A percentile compares a stretch with the other conserved stretches of the same genome.
These are phyloP conservation scores for Alternaria sp. DNA, from an alignment of 2,329 filamentous ascomycete species.

Conservation along the genomic window DNA sequence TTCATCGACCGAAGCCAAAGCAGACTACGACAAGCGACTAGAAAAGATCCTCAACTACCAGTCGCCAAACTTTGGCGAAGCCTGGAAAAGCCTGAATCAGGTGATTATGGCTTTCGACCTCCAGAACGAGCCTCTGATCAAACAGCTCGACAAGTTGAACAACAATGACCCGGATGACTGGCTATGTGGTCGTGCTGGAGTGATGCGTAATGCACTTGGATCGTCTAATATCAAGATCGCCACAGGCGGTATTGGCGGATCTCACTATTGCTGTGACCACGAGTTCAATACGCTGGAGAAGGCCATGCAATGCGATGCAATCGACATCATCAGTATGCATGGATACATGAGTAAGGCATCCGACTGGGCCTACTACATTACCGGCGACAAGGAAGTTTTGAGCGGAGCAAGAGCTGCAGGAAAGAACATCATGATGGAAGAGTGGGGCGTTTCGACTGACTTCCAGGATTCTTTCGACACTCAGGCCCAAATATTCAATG, in stretches of 20 bases:
- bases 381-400: neutral
- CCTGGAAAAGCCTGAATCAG: neutral
- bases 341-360: neutral
- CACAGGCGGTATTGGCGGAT: neutral
- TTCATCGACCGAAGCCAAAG: slow-evolving; percentile 1
- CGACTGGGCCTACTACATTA: neutral
- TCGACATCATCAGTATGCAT: neutral
- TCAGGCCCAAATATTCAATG: neutral
- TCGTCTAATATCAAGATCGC: neutral
- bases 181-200: neutral
- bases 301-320: slow-evolving; percentile 1
- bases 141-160: neutral
- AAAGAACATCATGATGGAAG: slow-evolving; percentile 1
- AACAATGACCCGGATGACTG: neutral
- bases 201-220: neutral
- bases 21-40: slow-evolving; percentile 2
- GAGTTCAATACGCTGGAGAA: slow-evolving; percentile 1
- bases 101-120: slow-evolving; percentile 1
- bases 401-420: neutral
- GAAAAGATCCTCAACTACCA: neutral
- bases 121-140: neutral
- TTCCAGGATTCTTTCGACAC: neutral
- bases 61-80: neutral
- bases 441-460: neutral
- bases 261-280: neutral